Conservation (phyloP, 2,329 filamentous ascomycete species). For the Bipolaris victoriae region DNA sequence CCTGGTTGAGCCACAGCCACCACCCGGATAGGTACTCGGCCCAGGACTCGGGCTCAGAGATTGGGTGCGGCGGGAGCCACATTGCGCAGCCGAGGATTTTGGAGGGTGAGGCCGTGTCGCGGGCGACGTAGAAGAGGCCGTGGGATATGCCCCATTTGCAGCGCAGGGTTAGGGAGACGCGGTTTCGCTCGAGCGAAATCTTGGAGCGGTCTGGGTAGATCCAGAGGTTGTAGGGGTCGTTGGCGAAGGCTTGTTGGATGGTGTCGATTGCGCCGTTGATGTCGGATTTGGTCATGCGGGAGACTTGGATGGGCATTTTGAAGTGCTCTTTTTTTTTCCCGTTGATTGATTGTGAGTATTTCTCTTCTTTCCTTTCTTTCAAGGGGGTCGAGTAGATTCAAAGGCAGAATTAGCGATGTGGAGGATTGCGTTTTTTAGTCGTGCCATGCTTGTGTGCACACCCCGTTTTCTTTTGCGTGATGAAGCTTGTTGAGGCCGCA, state of each 20-base stretch:
- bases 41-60: slow-evolving; percentile 62
- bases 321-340: too few relatives aligned
- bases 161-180: slow-evolving; percentile 59
- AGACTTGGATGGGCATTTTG: slow-evolving; percentile 59
- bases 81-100: slow-evolving; percentile 73
- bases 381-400: too few relatives aligned
- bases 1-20: slow-evolving; percentile 69
- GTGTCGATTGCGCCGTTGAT: slow-evolving; percentile 69
- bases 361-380: too few relatives aligned
- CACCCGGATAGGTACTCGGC: slow-evolving; percentile 67
- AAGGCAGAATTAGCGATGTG: too few relatives aligned
- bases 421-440: too few relatives aligned
- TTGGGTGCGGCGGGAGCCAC: slow-evolving; percentile 68
- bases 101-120: slow-evolving; percentile 57
- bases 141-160: slow-evolving; percentile 74
- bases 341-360: too few relatives aligned
- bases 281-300: slow-evolving; percentile 62
- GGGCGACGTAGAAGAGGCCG: slow-evolving; percentile 72
- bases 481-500: too few relatives aligned
- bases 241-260: slow-evolving; percentile 69
- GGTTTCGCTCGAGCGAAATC: slow-evolving; percentile 5
- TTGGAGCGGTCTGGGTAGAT: slow-evolving; percentile 64
- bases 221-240: slow-evolving; percentile 72
- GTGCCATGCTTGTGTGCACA: too few relatives aligned
- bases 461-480: too few relatives aligned